These are phyloP conservation scores for Mycena amicta DNA, from an alignment of 768 basidiomycete species.

Conservation along the genomic window DNA sequence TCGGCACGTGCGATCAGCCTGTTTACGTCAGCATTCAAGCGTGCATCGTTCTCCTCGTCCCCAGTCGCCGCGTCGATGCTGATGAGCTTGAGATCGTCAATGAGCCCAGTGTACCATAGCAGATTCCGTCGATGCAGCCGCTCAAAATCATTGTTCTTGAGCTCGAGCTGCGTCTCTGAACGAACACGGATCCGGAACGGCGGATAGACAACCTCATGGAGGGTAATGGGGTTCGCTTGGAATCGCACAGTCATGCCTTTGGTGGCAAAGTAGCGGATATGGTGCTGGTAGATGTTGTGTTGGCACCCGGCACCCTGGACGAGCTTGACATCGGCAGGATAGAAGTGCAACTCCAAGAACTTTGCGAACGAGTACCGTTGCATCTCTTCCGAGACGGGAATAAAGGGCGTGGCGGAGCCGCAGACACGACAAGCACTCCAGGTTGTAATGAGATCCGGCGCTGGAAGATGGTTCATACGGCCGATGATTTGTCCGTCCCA, in stretches of 20 bases:
- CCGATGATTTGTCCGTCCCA: constrained; percentile 81
- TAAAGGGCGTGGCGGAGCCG: constrained; percentile 81
- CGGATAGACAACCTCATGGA: constrained; percentile 89
- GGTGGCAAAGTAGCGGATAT: constrained; percentile 87
- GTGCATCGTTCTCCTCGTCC: constrained; percentile 70
- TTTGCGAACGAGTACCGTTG: constrained; percentile 94
- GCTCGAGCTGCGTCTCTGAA: constrained; percentile 82
- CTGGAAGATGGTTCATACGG: constrained; percentile 50
- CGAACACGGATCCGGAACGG: constrained; percentile 84
- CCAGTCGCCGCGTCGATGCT: constrained; percentile 80
- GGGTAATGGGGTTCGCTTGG: constrained; percentile 76
- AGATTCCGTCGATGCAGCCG: constrained; percentile 71
- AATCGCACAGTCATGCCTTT: constrained; percentile 87
- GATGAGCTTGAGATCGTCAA: constrained; percentile 76
- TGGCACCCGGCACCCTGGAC: constrained; percentile 89
- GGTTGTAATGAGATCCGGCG: constrained; percentile 82
- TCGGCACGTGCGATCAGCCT: constrained; percentile 72
- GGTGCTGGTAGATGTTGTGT: constrained; percentile 93
- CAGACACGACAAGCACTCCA: constrained; percentile 88
- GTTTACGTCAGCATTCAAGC: constrained; percentile 64
- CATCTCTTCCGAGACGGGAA: constrained; percentile 89
- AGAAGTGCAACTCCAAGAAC: constrained; percentile 95
- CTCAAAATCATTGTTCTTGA: constrained; percentile 92
- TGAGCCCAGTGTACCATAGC: constrained; percentile 72
- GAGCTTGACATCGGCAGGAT: constrained; percentile 83